Base-by-base conservation (phyloP, 176 grass and related monocot genomes). In the Elymus sibiricus region DNA sequence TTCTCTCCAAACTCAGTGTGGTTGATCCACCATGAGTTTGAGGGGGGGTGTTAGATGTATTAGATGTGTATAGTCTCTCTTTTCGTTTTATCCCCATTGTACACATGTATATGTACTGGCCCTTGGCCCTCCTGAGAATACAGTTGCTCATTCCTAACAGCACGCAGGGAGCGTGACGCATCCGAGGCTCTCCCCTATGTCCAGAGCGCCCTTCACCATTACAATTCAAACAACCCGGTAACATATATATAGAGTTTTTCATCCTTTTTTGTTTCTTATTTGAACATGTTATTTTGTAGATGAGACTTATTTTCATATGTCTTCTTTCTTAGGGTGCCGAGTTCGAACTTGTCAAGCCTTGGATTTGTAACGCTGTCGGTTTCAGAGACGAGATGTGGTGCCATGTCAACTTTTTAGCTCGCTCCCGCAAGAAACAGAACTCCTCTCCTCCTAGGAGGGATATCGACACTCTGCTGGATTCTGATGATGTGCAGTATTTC, bases 331-430 rank as follows among this genome's bases (percentile, higher is more conserved):
- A 74, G 61, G 83, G 62, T 28, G 74, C 16, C n/a, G 61, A 22
- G 46, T 85, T 78, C 49, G 83, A 85, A 56, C 32, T 2, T 29
- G 83, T 78, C 31, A 55, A 67, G 31, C 74, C 83, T 37, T 25
- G 67, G 74, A 68, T 40, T 22, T 39, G 13, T 9, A 17, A 26
- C 31, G 7, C 4, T 1, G 32, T 15, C 3, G 2, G 34, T 29
- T 85, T 85, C 32, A 85, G 31, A 19, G 63, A 51, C 62, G 43
- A 67, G 24, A 1, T 28, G 6, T 85, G 83, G 83, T 56, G 5
- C 62, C 83, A 69, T 31, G 3, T 85, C n/a, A 77, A 67, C 43
- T 85, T 85, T 32, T 85, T 32, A 62, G 73, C 83, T 38, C 72
- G 42, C 59, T 12, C 62, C 25, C 26, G 62, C 12, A 13, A 28